phyloP scores from a whole-genome alignment of 805 yeast genomes.

The Starmerella davenportii region DNA sequence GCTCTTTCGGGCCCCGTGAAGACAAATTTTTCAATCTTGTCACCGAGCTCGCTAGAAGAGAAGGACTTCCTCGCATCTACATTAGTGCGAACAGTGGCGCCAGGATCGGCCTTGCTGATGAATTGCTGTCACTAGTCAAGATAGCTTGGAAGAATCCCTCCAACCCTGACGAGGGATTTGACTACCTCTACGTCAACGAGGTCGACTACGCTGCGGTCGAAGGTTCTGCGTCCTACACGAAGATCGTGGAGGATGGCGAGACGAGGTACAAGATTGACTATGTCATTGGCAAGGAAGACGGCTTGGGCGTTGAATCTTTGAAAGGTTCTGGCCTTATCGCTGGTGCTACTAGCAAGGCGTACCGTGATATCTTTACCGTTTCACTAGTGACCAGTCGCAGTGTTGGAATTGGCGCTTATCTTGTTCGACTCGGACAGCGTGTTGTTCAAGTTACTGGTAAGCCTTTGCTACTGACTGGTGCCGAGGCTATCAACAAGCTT shows the following conservation, averaged over 20 bases:
- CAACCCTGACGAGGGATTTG: slow-evolving; percentile 71
- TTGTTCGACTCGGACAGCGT: slow-evolving; percentile 96
- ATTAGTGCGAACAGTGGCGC: slow-evolving; percentile 99
- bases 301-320: slow-evolving; percentile 95
- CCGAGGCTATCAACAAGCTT: slow-evolving; percentile 93
- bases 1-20: slow-evolving; percentile 96
- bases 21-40: slow-evolving; percentile 82
- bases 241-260: slow-evolving; percentile 68
- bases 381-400: slow-evolving; percentile 99
- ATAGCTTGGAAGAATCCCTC: slow-evolving; percentile 80
- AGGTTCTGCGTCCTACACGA: slow-evolving; percentile 21
- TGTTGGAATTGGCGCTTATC: slow-evolving; percentile 98
- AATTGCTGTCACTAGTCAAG: slow-evolving; percentile 68
- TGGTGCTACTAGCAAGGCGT: slow-evolving; percentile 95
- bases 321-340: slow-evolving; percentile 97
- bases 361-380: slow-evolving; percentile 90
- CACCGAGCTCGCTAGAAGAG: slow-evolving; percentile 74
- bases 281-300: slow-evolving; percentile 85
- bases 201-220: slow-evolving; percentile 40
- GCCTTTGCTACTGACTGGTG: slow-evolving; percentile 96
- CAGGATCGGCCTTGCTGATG: slow-evolving; percentile 95
- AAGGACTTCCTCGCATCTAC: slow-evolving; percentile 90
- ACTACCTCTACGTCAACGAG: slow-evolving; percentile 63
- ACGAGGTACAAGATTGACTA: slow-evolving; percentile 65
- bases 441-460: slow-evolving; percentile 98